Conservation (phyloP, 495 filamentous ascomycete genomes). For the Daldinia loculata region DNA sequence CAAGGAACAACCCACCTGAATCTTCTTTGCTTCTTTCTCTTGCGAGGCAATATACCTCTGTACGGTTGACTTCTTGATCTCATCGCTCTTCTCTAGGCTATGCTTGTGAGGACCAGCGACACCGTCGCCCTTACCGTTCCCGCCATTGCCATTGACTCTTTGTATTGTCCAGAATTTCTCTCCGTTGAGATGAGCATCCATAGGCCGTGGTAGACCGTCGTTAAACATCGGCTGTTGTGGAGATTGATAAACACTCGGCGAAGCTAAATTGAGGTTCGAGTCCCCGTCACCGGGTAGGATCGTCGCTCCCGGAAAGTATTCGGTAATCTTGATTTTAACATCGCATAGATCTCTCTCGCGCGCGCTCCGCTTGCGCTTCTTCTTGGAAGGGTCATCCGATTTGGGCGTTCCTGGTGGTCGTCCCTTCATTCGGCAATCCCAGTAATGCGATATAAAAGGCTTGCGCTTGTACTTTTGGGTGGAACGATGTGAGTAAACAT, state of each 20-base stretch:
- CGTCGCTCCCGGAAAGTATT: constrained; percentile 72
- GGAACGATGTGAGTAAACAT: constrained; percentile 90
- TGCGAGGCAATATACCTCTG: constrained; percentile 71
- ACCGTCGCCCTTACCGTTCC: constrained; percentile 75
- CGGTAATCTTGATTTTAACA: constrained; percentile 92
- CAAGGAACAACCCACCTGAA: constrained; percentile 64
- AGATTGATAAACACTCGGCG: constrained; percentile 27
- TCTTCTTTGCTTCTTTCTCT: constrained; percentile 72
- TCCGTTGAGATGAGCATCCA: constrained; percentile 45
- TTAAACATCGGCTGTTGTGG: constrained; percentile 31
- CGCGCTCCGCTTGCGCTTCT: constrained; percentile 83
- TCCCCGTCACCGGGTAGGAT: constrained; percentile 43
- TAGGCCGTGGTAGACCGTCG: constrained; percentile 33
- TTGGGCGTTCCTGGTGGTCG: constrained; percentile 84
- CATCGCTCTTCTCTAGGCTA: constrained; percentile 79
- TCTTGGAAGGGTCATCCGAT: constrained; percentile 85
- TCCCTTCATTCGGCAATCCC: constrained; percentile 89
- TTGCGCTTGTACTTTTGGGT: constrained; percentile 87
- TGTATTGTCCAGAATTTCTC: constrained; percentile 75
- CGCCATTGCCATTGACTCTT: constrained; percentile 79
- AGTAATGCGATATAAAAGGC: constrained; percentile 85
- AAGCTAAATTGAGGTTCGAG: constrained; percentile 24
- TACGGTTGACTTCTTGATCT: constrained; percentile 86
- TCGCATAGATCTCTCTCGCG: constrained; percentile 83
- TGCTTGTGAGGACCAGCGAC: constrained; percentile 76